These are phyloP conservation scores for Gonium pectorale DNA, from an alignment of 139 green algal species.

Conservation along the genomic window DNA sequence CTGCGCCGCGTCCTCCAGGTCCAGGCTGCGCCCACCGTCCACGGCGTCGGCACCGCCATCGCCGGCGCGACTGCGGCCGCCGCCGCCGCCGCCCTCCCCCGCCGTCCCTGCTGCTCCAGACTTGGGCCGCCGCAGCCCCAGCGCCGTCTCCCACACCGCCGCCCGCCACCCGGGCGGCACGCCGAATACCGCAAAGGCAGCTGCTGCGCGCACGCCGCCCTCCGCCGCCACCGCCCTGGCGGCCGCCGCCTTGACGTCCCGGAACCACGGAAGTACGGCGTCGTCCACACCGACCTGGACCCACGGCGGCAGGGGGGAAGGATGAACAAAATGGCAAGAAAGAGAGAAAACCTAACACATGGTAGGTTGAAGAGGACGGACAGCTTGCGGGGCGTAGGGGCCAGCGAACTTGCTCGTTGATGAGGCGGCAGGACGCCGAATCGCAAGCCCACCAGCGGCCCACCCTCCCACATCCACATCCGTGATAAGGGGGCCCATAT, in stretches of 20 bases:
- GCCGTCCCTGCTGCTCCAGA: neutral
- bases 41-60: no score
- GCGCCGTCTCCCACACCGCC: conserved; percentile 49
- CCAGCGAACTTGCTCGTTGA: no score
- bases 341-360: neutral
- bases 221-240: conserved; percentile 40
- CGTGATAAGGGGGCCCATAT: no score
- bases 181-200: conserved; percentile 47
- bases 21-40: no score
- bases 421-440: no score
- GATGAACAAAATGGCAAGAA: neutral
- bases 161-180: conserved; percentile 39
- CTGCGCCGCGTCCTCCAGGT: neutral
- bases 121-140: conserved; percentile 31
- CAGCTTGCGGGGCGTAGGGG: no score
- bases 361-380: no score
- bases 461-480: no score
- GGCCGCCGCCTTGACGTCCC: conserved; percentile 59
- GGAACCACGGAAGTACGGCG: conserved; percentile 60
- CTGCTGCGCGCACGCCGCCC: conserved; percentile 50
- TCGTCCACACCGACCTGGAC: conserved; percentile 76
- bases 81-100: neutral
- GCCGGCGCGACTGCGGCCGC: no score
- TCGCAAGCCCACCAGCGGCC: no score
- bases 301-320: neutral